A percentile compares a stretch with the other conserved stretches of the same genome.
Conservation (phyloP, 192 early-diverging fungal genomes). For the Lobosporangium transversale region DNA sequence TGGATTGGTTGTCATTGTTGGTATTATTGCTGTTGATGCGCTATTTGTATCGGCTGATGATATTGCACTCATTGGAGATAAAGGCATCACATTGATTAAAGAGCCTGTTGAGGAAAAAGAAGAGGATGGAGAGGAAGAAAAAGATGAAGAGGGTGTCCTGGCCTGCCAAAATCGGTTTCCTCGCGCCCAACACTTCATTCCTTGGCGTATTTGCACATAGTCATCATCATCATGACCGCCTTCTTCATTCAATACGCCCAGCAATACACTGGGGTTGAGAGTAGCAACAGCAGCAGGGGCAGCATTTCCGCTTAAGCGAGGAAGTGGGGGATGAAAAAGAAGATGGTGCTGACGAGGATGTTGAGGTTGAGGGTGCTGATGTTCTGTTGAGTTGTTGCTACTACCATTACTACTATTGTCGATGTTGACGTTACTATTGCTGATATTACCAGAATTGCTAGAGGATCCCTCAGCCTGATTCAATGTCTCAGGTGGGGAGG, state of each 20-base stretch:
- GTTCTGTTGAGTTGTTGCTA: neutral
- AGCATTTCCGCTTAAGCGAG: no score
- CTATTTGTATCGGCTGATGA: no score
- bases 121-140: no score
- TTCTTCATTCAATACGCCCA: constrained; percentile 15
- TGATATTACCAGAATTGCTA: neutral
- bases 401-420: neutral
- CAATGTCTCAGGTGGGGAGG: no score
- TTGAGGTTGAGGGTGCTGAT: neutral
- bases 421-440: neutral
- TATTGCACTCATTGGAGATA: no score
- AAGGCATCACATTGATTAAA: no score
- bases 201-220: constrained; percentile 50
- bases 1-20: neutral
- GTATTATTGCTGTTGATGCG: neutral
- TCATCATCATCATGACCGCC: constrained; percentile 52
- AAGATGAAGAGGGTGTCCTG: constrained; percentile 7
- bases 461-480: constrained; percentile 1
- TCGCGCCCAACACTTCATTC: constrained; percentile 52
- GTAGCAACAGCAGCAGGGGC: neutral
- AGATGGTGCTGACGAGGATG: neutral
- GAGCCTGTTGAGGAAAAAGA: no score
- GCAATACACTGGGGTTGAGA: neutral
- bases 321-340: no score
- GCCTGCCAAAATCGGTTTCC: constrained; percentile 50